Percentiles rank a stretch among this genome's conserved stretches.
phyloP scores from a whole-genome alignment of 768 basidiomycete species.

The Pholiota conissans region DNA sequence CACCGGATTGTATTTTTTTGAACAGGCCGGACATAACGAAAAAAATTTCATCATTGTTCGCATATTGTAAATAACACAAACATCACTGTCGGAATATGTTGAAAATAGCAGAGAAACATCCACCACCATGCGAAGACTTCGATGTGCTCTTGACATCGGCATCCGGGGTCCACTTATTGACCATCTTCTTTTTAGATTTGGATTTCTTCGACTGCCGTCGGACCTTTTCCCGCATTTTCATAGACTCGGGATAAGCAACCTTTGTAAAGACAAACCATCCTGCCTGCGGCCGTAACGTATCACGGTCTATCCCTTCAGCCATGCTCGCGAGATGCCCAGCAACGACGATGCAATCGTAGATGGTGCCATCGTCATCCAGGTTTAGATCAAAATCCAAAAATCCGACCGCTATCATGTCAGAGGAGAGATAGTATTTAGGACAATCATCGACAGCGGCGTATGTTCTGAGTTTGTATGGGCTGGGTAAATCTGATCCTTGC shows the following conservation, averaged over 20 bases:
- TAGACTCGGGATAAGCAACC: background rate
- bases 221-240: background rate
- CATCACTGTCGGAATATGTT: no score
- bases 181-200: no score
- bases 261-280: slow-evolving; percentile 1
- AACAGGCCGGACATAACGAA: no score
- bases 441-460: background rate
- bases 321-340: background rate
- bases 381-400: background rate
- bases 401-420: background rate
- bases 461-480: background rate
- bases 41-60: no score
- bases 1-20: no score
- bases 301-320: background rate
- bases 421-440: background rate
- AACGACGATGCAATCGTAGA: background rate
- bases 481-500: slow-evolving; percentile 1
- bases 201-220: no score
- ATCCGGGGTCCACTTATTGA: no score
- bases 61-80: no score
- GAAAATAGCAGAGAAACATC: no score
- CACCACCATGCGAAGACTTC: no score
- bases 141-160: no score
- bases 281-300: background rate
- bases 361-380: background rate